Evolutionary conservation across 1,139 yeast genomes (phyloP).

Genomic region (Pichia cactophila): DNA sequence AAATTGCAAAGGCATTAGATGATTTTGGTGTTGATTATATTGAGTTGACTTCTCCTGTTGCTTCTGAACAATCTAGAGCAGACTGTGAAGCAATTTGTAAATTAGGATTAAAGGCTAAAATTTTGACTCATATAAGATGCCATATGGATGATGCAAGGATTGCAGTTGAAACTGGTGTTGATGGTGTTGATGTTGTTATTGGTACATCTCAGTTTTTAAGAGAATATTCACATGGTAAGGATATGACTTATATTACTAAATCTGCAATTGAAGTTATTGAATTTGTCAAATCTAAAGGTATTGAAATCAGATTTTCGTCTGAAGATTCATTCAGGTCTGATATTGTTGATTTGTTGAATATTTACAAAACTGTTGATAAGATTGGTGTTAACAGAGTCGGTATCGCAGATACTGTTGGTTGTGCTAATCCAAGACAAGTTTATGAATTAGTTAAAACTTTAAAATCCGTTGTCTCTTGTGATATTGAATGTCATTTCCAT

Average conservation of each 20-base stretch:
- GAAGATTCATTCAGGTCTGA: slow-evolving; percentile 98
- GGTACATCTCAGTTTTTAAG: slow-evolving; percentile 96
- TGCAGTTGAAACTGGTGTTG: slow-evolving; percentile 97
- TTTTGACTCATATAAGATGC: slow-evolving; percentile 87
- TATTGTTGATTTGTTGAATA: slow-evolving; percentile 87
- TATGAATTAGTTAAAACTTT: slow-evolving; percentile 92
- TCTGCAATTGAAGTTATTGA: slow-evolving; percentile 95
- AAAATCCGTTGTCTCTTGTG: slow-evolving; percentile 90
- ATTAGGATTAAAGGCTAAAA: slow-evolving; percentile 91
- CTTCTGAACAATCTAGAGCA: slow-evolving; percentile 83
- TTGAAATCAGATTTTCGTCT: slow-evolving; percentile 92
- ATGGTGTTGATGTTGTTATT: slow-evolving; percentile 97
- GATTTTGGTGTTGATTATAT: slow-evolving; percentile 98
- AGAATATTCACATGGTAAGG: slow-evolving; percentile 95
- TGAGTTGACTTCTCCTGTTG: slow-evolving; percentile 96
- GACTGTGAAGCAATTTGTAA: slow-evolving; percentile 99
- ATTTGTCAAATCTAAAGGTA: slow-evolving; percentile 94
- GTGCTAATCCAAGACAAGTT: slow-evolving; percentile 98
- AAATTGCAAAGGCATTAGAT: slow-evolving; percentile 94
- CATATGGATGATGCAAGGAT: slow-evolving; percentile 98
- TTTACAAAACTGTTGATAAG: slow-evolving; percentile 93
- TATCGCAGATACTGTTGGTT: slow-evolving; percentile 98
- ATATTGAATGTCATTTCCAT: slow-evolving; percentile 98
- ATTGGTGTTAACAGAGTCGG: slow-evolving; percentile 98
- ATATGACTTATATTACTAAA: slow-evolving; percentile 96